These are phyloP conservation scores for Neonectria ditissima DNA, from an alignment of 2,329 filamentous ascomycete species.

Conservation along the genomic window DNA sequence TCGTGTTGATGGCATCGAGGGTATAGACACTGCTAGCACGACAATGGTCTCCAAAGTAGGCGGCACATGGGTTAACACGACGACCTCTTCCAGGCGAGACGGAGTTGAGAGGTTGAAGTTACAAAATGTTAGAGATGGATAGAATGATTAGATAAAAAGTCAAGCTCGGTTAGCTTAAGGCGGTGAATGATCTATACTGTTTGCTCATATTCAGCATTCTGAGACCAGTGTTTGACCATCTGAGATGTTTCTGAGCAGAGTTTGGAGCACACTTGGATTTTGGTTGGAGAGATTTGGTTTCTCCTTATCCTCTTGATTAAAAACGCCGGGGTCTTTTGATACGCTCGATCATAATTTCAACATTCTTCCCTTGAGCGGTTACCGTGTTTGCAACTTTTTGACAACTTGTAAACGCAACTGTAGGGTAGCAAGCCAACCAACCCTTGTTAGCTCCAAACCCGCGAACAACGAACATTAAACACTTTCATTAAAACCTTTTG, in stretches of 20 bases:
- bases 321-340: neutral
- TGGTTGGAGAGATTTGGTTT: neutral
- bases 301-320: neutral
- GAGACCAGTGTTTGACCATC: conserved; percentile 6
- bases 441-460: neutral
- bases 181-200: neutral
- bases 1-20: neutral
- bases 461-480: neutral
- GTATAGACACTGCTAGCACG: neutral
- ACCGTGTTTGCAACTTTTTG: neutral
- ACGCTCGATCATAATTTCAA: neutral
- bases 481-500: no score
- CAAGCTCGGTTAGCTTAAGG: conserved; percentile 5
- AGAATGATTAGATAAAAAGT: neutral
- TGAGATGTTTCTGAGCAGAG: conserved; percentile 1
- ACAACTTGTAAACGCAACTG: neutral
- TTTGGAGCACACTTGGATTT: neutral
- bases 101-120: conserved; percentile 5
- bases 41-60: neutral
- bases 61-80: neutral
- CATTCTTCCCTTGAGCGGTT: neutral
- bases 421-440: neutral
- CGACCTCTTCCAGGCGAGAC: conserved; percentile 3
- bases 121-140: neutral
- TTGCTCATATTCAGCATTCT: neutral